Conservation (phyloP, 1,139 yeast genomes). For the Scheffersomyces parashehatae region DNA sequence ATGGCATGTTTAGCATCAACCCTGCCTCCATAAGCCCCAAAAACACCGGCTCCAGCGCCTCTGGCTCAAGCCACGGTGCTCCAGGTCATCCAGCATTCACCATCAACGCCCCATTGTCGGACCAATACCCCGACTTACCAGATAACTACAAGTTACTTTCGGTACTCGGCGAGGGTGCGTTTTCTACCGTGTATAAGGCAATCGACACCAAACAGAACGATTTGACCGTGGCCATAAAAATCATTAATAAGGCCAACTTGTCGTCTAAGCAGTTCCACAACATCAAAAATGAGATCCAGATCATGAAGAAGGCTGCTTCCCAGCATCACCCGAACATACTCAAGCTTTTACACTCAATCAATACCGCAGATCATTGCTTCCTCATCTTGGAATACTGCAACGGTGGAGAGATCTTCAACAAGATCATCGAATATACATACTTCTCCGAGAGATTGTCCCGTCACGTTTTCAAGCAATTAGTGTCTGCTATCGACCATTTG, state of each 20-base stretch:
- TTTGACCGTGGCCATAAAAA: slow-evolving; percentile 75
- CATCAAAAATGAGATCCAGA: slow-evolving; percentile 81
- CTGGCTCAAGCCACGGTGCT: background rate
- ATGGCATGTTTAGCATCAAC: background rate
- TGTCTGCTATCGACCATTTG: slow-evolving; percentile 76
- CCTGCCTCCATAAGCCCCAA: slow-evolving; percentile 1
- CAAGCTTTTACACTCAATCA: slow-evolving; percentile 64
- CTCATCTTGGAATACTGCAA: slow-evolving; percentile 81
- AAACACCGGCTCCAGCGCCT: background rate
- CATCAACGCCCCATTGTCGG: background rate
- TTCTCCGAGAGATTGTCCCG: slow-evolving; percentile 83
- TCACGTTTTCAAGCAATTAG: slow-evolving; percentile 83
- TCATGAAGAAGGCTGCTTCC: slow-evolving; percentile 64
- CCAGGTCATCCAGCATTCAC: background rate
- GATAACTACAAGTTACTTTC: slow-evolving; percentile 17
- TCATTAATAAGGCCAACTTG: slow-evolving; percentile 68
- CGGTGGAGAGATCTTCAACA: slow-evolving; percentile 95
- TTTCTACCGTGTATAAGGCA: slow-evolving; percentile 83
- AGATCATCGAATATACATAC: slow-evolving; percentile 87
- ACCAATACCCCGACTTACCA: slow-evolving; percentile 17
- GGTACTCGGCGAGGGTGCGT: slow-evolving; percentile 81
- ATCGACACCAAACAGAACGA: slow-evolving; percentile 40
- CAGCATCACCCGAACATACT: slow-evolving; percentile 72
- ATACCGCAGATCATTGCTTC: slow-evolving; percentile 60
- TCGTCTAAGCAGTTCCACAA: slow-evolving; percentile 50